These are phyloP conservation scores for Orychophragmus violaceus DNA, from an alignment of 345 rosid genomes.

Conservation along the genomic window DNA sequence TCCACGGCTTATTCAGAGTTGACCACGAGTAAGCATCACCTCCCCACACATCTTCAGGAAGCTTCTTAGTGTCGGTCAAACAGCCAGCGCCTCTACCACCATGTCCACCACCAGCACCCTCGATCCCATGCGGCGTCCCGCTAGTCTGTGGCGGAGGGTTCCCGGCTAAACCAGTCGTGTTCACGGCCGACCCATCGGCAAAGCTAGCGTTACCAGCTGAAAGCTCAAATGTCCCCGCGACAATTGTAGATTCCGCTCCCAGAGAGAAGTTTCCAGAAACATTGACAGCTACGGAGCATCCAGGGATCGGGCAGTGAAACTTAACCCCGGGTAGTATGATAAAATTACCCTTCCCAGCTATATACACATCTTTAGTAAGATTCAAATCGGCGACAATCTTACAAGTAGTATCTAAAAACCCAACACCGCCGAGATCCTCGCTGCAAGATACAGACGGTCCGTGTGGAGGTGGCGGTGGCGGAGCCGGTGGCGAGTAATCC, in stretches of 20 bases:
- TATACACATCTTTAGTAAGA: constrained; percentile 76
- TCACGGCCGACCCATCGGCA: constrained; percentile 52
- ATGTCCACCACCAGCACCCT: constrained; percentile 96
- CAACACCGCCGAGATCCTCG: constrained; percentile 90
- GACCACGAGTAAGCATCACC: constrained; percentile 99
- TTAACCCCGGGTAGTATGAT: constrained; percentile 62
- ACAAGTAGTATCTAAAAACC: constrained; percentile 76
- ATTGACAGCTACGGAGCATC: constrained; percentile 71
- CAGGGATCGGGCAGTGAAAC: constrained; percentile 56
- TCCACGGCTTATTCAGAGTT: constrained; percentile 58
- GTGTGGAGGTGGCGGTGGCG: constrained; percentile 96
- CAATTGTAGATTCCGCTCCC: constrained; percentile 56
- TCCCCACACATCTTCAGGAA: constrained; percentile 97
- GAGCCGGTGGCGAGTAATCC: constrained; percentile 96
- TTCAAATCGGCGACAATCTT: constrained; percentile 79
- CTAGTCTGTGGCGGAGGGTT: constrained; percentile 89
- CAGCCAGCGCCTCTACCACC: constrained; percentile 96
- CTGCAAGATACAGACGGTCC: constrained; percentile 82
- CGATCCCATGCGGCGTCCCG: constrained; percentile 84
- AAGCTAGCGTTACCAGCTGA: constrained; percentile 66
- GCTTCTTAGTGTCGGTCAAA: constrained; percentile 55
- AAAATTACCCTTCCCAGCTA: constrained; percentile 80
- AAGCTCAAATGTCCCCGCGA: constrained; percentile 66
- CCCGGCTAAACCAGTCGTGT: constrained; percentile 84
- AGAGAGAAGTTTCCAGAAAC: constrained; percentile 72